Conservation (phyloP, 2,329 filamentous ascomycete genomes). For the Cylindrodendrum hubeiense region DNA sequence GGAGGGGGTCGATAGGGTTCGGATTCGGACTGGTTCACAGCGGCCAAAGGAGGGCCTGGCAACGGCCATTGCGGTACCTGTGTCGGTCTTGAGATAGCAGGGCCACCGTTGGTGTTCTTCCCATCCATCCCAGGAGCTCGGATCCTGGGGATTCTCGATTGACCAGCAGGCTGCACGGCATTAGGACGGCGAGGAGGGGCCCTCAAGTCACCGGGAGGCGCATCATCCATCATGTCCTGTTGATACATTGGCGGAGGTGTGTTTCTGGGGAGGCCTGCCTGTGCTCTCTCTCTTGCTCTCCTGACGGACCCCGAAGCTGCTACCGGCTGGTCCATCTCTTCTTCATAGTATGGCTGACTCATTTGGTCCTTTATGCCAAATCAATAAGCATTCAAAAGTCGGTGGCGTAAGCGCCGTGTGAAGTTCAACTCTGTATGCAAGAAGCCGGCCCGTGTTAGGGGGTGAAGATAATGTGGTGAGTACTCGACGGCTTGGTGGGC, state of each 20-base stretch:
- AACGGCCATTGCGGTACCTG: constrained; percentile 69
- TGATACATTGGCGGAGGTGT: constrained; percentile 34
- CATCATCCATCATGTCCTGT: constrained; percentile 45
- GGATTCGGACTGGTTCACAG: constrained; percentile 47
- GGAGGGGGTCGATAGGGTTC: constrained; percentile 64
- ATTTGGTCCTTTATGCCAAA: constrained; percentile 56
- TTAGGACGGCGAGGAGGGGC: constrained; percentile 46
- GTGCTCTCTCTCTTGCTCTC: constrained; percentile 66
- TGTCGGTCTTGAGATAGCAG: constrained; percentile 66
- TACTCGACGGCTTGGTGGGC: constrained; percentile 32
- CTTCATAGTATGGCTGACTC: constrained; percentile 68
- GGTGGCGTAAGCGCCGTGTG: constrained; percentile 31
- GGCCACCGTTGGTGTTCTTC: constrained; percentile 42
- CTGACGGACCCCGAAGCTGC: constrained; percentile 62
- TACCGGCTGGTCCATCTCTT: constrained; percentile 61
- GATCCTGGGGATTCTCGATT: constrained; percentile 33
- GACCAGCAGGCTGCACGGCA: constrained; percentile 31
- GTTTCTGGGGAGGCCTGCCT: constrained; percentile 52
- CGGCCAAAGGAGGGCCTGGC: constrained; percentile 53
- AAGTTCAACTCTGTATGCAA: constrained; percentile 40
- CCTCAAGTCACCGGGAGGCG: constrained; percentile 40
- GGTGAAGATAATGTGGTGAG: constrained; percentile 29
- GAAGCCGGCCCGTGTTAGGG: constrained; percentile 31
- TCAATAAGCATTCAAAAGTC: constrained; percentile 36
- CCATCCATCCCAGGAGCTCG: constrained; percentile 34